A percentile compares a stretch with the other conserved stretches of the same genome.
Conservation (phyloP, 768 basidiomycete genomes). For the Tylopilus rubrobrunneus region DNA sequence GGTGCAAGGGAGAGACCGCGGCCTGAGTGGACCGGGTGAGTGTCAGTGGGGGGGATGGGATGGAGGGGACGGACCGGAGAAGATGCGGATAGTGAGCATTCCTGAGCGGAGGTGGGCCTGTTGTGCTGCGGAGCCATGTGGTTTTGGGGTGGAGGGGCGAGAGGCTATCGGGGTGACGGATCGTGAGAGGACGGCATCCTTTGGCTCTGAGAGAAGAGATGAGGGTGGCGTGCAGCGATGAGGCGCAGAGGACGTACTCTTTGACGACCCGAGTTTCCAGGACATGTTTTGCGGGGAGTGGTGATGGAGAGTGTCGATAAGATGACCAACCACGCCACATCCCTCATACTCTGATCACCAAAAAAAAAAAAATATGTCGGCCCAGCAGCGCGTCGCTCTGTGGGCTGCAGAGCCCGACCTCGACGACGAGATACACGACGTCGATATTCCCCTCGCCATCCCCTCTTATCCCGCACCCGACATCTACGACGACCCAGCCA, state of each 20-base stretch:
- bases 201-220: constrained; percentile 48
- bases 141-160: constrained; percentile 73
- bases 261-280: constrained; percentile 47
- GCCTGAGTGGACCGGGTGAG: constrained; percentile 38
- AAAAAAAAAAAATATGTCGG: constrained; percentile 42
- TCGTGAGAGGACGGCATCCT: constrained; percentile 69
- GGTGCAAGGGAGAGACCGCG: constrained; percentile 79
- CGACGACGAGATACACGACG: constrained; percentile 70
- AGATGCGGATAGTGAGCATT: constrained; percentile 93
- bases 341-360: background rate
- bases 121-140: constrained; percentile 44
- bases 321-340: constrained; percentile 1
- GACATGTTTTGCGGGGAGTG: constrained; percentile 40
- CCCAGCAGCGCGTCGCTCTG: constrained; percentile 62
- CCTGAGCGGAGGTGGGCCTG: constrained; percentile 71
- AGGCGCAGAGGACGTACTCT: constrained; percentile 25
- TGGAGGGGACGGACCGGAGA: constrained; percentile 61
- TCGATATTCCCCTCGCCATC: constrained; percentile 47
- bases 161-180: constrained; percentile 82
- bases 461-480: constrained; percentile 26
- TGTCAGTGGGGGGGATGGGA: constrained; percentile 9
- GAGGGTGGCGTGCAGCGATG: background rate
- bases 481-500: constrained; percentile 28
- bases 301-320: background rate
- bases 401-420: constrained; percentile 81